phyloP scores from a whole-genome alignment of 2,329 filamentous ascomycete genomes.

The Thielaviopsis populi region DNA sequence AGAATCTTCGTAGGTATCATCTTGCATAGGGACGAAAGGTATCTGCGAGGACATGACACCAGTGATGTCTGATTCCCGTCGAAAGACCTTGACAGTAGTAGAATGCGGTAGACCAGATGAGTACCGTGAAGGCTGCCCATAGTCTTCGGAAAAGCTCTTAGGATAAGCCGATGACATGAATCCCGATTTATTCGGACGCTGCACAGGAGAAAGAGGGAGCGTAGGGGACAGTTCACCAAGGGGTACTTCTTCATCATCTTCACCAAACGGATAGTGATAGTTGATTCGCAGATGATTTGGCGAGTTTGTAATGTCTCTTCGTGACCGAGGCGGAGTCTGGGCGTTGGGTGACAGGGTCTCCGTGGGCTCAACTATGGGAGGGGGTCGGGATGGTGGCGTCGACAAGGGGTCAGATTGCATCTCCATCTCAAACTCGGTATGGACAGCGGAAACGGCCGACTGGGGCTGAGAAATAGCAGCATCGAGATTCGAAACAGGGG shows the following conservation, averaged over 20 bases:
- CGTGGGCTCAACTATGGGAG: constrained; percentile 3
- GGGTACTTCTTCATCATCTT: constrained; percentile 11
- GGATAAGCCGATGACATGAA: constrained; percentile 17
- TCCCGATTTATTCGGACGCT: constrained; percentile 1
- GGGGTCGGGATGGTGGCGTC: background rate
- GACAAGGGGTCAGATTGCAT: constrained; percentile 2
- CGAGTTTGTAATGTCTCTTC: background rate
- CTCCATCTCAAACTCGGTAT: constrained; percentile 56
- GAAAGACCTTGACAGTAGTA: constrained; percentile 27
- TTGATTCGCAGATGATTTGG: constrained; percentile 13
- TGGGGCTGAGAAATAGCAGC: constrained; percentile 25
- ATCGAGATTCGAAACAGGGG: background rate
- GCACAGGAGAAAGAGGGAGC: constrained; percentile 13
- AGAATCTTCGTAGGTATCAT: constrained; percentile 23
- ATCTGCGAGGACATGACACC: constrained; percentile 4
- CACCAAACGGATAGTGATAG: constrained; percentile 16
- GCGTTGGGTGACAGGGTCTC: background rate
- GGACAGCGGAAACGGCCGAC: constrained; percentile 49
- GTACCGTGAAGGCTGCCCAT: constrained; percentile 21
- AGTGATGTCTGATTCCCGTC: constrained; percentile 27
- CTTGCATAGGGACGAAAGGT: constrained; percentile 6
- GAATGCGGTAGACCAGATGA: constrained; percentile 10
- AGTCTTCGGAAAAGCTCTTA: constrained; percentile 25
- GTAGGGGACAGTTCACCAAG: constrained; percentile 15
- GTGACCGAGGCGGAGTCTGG: background rate